Evolutionary conservation across 2,329 filamentous ascomycete species (phyloP).

Genomic region (Cytospora leucostoma): DNA sequence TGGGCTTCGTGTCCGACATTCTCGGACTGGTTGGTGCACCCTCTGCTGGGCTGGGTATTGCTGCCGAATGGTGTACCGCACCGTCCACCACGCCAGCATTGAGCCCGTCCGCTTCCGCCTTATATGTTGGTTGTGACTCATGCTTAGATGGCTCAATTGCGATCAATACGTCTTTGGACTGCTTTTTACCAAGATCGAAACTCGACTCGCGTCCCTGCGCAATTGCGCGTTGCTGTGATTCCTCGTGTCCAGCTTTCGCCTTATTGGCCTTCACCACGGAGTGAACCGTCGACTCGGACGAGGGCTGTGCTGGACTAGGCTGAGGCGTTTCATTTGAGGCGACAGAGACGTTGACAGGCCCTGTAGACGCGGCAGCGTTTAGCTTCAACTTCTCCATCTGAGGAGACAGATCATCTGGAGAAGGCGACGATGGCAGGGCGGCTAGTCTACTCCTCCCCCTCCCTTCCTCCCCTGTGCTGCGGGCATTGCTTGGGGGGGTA

Average conservation of each 20-base stretch:
- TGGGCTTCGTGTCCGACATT: not conserved
- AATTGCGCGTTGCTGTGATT: conserved; percentile 10
- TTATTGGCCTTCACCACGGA: conserved; percentile 16
- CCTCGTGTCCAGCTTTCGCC: conserved; percentile 1
- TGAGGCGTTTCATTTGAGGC: conserved; percentile 16
- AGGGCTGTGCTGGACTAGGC: conserved; percentile 16
- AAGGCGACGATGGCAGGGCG: conserved; percentile 18
- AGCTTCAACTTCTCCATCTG: conserved; percentile 28
- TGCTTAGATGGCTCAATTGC: not conserved
- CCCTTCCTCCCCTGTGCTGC: conserved; percentile 14
- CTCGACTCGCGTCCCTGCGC: conserved; percentile 9
- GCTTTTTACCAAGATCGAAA: not conserved
- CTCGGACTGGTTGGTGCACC: not conserved
- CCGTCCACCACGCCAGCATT: not conserved
- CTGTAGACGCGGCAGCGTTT: conserved; percentile 24
- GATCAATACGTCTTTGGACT: not conserved
- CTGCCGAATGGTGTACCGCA: not conserved
- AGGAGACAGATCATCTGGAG: conserved; percentile 10
- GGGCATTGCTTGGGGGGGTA: conserved; percentile 16
- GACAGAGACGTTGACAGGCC: conserved; percentile 16
- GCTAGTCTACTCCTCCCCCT: conserved; percentile 1
- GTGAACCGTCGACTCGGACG: conserved; percentile 22
- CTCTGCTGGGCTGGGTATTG: not conserved
- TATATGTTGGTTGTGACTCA: conserved; percentile 3
- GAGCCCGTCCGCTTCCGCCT: not conserved